Conservation (phyloP, 1,284 basidiomycete genomes). For the Jaminaea rosea region DNA sequence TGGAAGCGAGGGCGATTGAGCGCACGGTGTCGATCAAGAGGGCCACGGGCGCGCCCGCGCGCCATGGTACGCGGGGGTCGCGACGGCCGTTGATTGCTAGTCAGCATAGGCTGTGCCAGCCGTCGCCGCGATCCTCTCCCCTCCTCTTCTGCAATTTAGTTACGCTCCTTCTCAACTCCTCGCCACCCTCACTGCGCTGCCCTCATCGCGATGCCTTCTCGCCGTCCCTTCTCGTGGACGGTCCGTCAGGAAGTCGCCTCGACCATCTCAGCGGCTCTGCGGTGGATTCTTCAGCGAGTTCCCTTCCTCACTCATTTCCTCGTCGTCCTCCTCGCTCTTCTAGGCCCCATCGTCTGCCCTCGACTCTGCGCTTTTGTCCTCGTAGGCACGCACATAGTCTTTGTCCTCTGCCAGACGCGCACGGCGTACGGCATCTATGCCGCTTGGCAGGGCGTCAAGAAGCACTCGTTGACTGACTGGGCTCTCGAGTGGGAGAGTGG, state of each 20-base stretch:
- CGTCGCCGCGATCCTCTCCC: no score
- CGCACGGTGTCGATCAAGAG: no score
- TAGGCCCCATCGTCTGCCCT: conserved; percentile 30
- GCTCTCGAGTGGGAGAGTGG: conserved; percentile 9
- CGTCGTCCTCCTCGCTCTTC: conserved; percentile 10
- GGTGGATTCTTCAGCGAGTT: conserved; percentile 29
- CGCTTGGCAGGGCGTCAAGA: conserved; percentile 27
- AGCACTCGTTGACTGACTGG: conserved; percentile 34
- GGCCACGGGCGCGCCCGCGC: no score
- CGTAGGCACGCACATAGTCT: conserved; percentile 24
- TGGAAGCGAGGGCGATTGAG: no score
- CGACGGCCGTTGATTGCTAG: no score
- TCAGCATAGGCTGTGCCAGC: no score
- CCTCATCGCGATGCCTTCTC: no score
- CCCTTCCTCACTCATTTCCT: conserved; percentile 34
- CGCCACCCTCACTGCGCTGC: no score
- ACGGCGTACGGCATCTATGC: conserved; percentile 24
- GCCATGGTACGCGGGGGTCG: no score
- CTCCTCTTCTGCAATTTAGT: no score
- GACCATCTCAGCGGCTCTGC: conserved; percentile 3
- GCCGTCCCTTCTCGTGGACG: no score
- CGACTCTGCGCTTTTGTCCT: conserved; percentile 19
- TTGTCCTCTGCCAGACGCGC: conserved; percentile 30
- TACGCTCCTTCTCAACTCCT: no score
- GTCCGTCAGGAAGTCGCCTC: neutral